phyloP scores from a whole-genome alignment of 768 basidiomycete species.

The Artomyces pyxidatus region DNA sequence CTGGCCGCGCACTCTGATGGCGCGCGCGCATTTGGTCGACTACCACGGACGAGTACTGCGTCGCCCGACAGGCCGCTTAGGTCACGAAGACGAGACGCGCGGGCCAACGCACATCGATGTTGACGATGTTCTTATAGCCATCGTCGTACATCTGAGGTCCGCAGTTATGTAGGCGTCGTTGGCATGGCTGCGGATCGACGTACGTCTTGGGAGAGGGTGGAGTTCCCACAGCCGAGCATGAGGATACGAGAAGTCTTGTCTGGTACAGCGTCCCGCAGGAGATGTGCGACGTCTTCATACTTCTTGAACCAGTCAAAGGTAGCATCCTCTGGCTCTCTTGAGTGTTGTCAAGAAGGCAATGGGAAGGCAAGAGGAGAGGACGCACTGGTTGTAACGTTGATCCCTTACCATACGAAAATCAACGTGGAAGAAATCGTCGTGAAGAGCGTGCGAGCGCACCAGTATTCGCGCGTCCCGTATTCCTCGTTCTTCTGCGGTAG shows the following conservation, averaged over 20 bases:
- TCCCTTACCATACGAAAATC: slow-evolving; percentile 37
- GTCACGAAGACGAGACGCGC: neutral
- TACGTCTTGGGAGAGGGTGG: slow-evolving; percentile 72
- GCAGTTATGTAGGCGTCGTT: too few relatives aligned
- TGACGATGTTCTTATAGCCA: slow-evolving; percentile 73
- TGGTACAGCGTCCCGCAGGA: slow-evolving; percentile 57
- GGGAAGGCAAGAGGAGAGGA: neutral
- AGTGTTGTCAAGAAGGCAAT: slow-evolving; percentile 4
- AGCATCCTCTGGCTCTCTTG: slow-evolving; percentile 49
- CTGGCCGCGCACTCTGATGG: slow-evolving; percentile 41
- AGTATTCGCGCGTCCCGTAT: slow-evolving; percentile 62
- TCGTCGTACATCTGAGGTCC: slow-evolving; percentile 75
- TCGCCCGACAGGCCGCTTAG: neutral
- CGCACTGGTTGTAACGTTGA: slow-evolving; percentile 55
- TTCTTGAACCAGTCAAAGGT: slow-evolving; percentile 87
- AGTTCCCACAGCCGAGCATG: slow-evolving; percentile 83
- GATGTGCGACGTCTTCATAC: slow-evolving; percentile 59
- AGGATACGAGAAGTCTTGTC: slow-evolving; percentile 53
- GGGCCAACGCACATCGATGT: slow-evolving; percentile 54
- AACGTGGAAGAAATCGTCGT: neutral
- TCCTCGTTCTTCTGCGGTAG: slow-evolving; percentile 61
- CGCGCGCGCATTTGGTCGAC: slow-evolving; percentile 65
- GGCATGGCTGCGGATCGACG: too few relatives aligned
- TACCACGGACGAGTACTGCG: slow-evolving; percentile 65
- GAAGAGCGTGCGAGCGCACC: slow-evolving; percentile 32